Evolutionary conservation across 208 protist species (phyloP).

Genomic region (Crithidia thermophila): DNA sequence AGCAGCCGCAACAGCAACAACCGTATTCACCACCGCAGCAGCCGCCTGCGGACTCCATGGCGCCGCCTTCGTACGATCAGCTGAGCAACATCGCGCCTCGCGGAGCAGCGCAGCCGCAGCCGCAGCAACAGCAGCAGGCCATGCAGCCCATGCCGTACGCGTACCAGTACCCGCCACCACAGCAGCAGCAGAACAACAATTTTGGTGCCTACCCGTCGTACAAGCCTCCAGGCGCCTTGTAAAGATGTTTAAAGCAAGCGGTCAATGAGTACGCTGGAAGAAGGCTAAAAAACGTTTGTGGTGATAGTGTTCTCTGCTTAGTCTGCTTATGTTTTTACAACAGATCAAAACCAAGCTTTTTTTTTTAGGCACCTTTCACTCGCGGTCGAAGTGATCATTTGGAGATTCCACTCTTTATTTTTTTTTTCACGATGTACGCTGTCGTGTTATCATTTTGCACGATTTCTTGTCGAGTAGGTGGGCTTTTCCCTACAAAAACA

Average conservation of each 20-base stretch:
- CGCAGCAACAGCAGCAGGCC: neutral
- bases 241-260: neutral
- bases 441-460: neutral
- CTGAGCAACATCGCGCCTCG: slow-evolving; percentile 12
- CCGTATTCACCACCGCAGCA: slow-evolving; percentile 6
- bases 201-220: slow-evolving; percentile 21
- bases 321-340: neutral
- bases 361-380: neutral
- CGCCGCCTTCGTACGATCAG: slow-evolving; percentile 33
- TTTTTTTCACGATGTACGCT: neutral
- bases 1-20: neutral
- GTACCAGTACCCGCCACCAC: slow-evolving; percentile 30
- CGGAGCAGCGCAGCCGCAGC: neutral
- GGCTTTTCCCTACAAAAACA: no score
- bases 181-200: neutral
- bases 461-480: no score
- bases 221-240: slow-evolving; percentile 30
- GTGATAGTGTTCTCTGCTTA: no score
- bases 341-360: neutral
- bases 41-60: slow-evolving; percentile 8
- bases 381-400: neutral
- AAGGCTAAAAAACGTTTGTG: no score
- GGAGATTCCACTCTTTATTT: neutral
- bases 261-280: no score
- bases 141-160: neutral